phyloP scores from a whole-genome alignment of 2,329 filamentous ascomycete species.

The Apiospora aurea region DNA sequence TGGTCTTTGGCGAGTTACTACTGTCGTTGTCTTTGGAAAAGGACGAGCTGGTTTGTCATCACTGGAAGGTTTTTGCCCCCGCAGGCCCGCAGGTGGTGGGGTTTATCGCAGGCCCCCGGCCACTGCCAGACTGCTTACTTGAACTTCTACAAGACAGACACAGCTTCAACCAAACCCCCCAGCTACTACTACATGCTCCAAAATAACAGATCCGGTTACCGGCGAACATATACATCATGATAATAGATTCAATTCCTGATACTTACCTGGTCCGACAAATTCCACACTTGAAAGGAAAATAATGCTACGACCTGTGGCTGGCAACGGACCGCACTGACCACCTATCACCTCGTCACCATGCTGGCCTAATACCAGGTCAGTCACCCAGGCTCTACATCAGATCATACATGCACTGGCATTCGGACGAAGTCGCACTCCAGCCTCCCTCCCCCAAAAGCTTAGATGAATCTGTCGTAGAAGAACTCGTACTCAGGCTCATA shows the following conservation, averaged over 20 bases:
- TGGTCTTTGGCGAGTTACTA: neutral
- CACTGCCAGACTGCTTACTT: neutral
- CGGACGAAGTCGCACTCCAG: neutral
- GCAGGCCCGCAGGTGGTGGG: slow-evolving; percentile 5
- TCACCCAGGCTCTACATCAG: neutral
- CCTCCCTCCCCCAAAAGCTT: neutral
- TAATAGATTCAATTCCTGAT: no score
- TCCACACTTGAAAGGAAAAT: neutral
- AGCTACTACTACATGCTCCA: neutral
- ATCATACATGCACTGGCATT: neutral
- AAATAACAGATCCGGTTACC: no score
- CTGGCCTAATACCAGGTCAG: no score
- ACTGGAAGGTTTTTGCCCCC: neutral
- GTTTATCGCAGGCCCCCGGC: neutral
- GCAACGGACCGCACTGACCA: slow-evolving; percentile 2
- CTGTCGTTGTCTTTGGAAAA: neutral
- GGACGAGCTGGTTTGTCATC: neutral
- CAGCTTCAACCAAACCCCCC: neutral
- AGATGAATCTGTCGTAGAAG: slow-evolving; percentile 6
- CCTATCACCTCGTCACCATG: neutral
- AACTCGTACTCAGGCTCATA: slow-evolving; percentile 8
- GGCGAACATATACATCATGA: neutral
- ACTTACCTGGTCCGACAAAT: neutral
- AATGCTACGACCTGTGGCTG: neutral
- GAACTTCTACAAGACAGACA: neutral